Evolutionary conservation across 1,139 yeast species (phyloP), one percentile per base, ranked within the genome.

Genomic region (Protomyces inundatus): DNA sequence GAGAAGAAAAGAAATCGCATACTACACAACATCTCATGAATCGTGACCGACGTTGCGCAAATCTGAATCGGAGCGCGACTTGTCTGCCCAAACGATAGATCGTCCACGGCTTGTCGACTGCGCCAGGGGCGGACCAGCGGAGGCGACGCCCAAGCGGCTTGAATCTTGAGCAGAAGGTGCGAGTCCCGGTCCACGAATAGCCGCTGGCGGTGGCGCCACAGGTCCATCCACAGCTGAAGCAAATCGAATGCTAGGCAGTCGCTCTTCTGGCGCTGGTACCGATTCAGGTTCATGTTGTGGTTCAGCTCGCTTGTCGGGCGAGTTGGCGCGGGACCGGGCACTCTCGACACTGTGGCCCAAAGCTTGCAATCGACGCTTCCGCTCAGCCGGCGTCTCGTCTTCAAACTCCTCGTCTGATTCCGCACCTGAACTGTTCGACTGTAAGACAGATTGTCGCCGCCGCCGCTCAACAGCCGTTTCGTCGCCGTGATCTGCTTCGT

Each of bases 381-480:
- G 58, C 55, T 65, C 68, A 12, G 67, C 70, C 12, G 68, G 68
- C 7, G 68, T 66, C 45, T 67, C 69, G 35, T 66, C 67, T 12
- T 68, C 69, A 9, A 68, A 69, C 33, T 66, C 71, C n/a, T 40
- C 65, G 1, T 55, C 46, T 6, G 33, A 80, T 61, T 81, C 75
- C 64, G 86, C 77, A 36, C 81, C 76, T 2, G 40, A 12, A 30
- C 55, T 62, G 6, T 16, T 33, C 23, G 9, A 35, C 7, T 96
- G 95, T 68, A 90, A 80, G 0, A 97, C 97, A 3, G 93, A 91
- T 67, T 89, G 76, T 69, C 97, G 82, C 71, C 97, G 82, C 55
- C 80, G 80, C 68, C 84, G 82, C 73, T 90, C 97, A 34, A 85
- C 84, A 45, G 79, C 86, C 0, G 91, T 85, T 71, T 88, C 95